Evolutionary conservation across 129 eudicot genomes (phyloP), one percentile per base, ranked within the genome.

Genomic region (carrot (Daucus carota)): DNA sequence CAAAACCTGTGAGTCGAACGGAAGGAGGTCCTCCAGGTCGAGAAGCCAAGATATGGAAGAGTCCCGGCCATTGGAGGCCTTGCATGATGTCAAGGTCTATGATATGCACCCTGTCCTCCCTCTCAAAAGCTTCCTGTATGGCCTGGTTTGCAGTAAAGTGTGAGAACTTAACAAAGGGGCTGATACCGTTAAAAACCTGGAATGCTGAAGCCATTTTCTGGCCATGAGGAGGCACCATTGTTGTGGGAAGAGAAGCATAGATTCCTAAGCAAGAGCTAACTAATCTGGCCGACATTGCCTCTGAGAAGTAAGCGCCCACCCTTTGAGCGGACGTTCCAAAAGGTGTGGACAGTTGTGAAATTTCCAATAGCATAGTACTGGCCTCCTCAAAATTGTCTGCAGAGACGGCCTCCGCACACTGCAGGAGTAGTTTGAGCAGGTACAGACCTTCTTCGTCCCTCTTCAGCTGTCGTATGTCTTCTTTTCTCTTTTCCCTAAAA

Each of bases 121-220:
- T 81, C 75, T 95, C 97, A 20, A 95, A 95, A 0, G 99, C 99
- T 62, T 95, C 97, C 67, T 95, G 99, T 38, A 95, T 95, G 9
- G 99, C 99, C 77, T 95, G 99, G 72, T 95, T 95, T 0, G 99
- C 99, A 0, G 99, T 95, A 81, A 95, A 95, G 80, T 95, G 99
- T 0, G 97, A 91, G 76, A 95, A 95, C 70, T 95, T 95, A 10
- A 95, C 93, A 28, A 95, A 92, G 16, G 99, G 99, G 80, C 99
- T 95, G 44, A 95, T 95, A 20, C 99, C 99, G n/a, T 95, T 95
- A 70, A 95, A 95, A 42, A 95, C 91, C 29, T 95, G 99, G 68
- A 95, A 95, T 0, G 99, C 99, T 1, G 99, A 91, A 1, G 91
- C 87, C 79, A 90, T 83, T 74, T 85, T 91, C 48, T 85, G 88